Percentiles rank a stretch among this genome's conserved stretches.
These are phyloP conservation scores for Aegilops bicornis DNA, from an alignment of 176 grass and related monocot genomes.

Conservation along the genomic window DNA sequence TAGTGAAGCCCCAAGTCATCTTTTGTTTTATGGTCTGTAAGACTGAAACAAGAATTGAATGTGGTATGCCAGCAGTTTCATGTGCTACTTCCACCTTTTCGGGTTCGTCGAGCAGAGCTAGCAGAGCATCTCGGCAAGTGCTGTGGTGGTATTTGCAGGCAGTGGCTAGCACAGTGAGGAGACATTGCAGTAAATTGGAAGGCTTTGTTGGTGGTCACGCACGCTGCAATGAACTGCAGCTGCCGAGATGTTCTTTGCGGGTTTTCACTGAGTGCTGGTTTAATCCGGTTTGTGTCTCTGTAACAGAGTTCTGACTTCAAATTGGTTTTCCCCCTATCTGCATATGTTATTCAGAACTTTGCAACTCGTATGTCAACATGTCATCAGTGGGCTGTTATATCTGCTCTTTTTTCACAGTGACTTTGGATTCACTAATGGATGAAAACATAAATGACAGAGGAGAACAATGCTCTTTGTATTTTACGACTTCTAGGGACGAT, in stretches of 20 bases:
- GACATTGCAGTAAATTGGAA: neutral
- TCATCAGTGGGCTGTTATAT: too few relatives aligned
- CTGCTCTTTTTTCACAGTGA: too few relatives aligned
- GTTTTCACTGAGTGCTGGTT: too few relatives aligned
- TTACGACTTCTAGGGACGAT: too few relatives aligned
- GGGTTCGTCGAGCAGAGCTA: conserved; percentile 57
- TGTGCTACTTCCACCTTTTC: conserved; percentile 66
- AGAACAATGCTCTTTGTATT: too few relatives aligned
- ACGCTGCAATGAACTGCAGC: neutral
- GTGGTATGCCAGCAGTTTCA: conserved; percentile 37
- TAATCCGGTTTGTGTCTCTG: too few relatives aligned
- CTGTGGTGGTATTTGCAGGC: neutral
- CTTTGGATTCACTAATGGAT: too few relatives aligned
- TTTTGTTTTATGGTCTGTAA: neutral
- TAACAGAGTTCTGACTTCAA: too few relatives aligned
- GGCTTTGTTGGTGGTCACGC: neutral
- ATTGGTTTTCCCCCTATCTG: too few relatives aligned
- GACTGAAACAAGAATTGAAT: neutral
- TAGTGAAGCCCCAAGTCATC: neutral
- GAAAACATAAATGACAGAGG: too few relatives aligned
- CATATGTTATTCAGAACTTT: too few relatives aligned
- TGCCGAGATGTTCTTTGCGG: neutral
- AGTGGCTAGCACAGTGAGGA: neutral
- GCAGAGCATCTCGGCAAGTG: neutral
- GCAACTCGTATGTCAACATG: conserved; percentile 21